Base-by-base conservation (phyloP, 2,329 filamentous ascomycete genomes). In the Neopestalotiopsis sp. region DNA sequence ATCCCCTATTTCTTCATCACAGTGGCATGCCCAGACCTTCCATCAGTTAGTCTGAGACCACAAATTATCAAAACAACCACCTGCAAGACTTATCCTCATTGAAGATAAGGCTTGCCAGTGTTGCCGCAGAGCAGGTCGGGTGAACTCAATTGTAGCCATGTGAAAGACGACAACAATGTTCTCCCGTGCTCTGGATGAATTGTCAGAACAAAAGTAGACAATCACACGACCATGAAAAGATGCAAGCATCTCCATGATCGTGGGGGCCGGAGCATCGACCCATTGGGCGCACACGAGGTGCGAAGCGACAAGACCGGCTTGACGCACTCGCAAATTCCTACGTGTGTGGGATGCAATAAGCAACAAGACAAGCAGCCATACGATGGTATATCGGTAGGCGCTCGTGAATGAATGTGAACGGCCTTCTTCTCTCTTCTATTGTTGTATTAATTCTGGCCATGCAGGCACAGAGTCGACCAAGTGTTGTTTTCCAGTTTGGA, bases 211-310 rank as follows among this genome's bases (percentile, higher is more conserved):
- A 77, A 75, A 78, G 69, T 69, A 75, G 75, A 76, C 74, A 72
- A 70, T 75, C 76, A 75, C 75, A 75, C 72, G 59, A 67, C 65
- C 65, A 56, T 28, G 20, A 34, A 59, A 13, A 20, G 34, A 38
- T 38, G 34, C 34, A 20, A 20, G 57, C 30, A n/a, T 24, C 28
- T n/a, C 49, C 42, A 45, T 74, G 68, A 72, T 78, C 78, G 78
- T 80, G 81, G 83, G 81, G 84, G 83, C 75, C 84, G 84, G 80
- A 86, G 84, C 83, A 87, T 86, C 84, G 84, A 84, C 85, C 84
- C 83, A 82, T 78, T 79, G 81, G 80, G 76, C 71, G 74, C 73
- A 75, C 74, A 71, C 72, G 69, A 72, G 75, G 76, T 71, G 73
- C 73, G 68, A 71, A 68, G 67, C 69, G 34, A 75, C 81, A 81